These are phyloP conservation scores for Phytopythium litorale DNA, from an alignment of 352 stramenopile species.

Conservation along the genomic window DNA sequence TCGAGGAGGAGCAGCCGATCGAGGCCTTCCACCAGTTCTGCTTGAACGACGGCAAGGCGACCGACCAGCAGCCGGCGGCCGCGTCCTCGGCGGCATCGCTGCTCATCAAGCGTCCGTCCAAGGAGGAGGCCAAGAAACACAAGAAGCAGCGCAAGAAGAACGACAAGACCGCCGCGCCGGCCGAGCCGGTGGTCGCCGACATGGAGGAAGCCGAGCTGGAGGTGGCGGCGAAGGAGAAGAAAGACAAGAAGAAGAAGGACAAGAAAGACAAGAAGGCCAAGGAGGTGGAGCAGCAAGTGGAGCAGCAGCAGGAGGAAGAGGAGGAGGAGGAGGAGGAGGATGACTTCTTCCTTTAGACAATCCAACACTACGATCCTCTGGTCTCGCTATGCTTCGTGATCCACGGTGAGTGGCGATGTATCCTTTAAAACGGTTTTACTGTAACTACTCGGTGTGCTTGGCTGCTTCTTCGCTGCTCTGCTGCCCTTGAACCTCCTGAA, in stretches of 20 bases:
- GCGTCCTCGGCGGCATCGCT: constrained; percentile 36
- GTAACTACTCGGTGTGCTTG: neutral
- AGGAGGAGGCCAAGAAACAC: constrained; percentile 68
- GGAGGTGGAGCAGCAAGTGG: constrained; percentile 10
- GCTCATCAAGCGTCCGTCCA: constrained; percentile 58
- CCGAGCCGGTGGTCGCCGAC: constrained; percentile 39
- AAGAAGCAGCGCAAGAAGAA: constrained; percentile 53
- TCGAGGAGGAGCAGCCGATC: constrained; percentile 47
- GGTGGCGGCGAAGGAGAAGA: constrained; percentile 13
- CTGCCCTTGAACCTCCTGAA: neutral
- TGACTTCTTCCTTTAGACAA: constrained; percentile 62
- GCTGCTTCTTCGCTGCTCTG: neutral
- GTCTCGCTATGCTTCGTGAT: no score
- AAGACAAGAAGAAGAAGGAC: constrained; percentile 18
- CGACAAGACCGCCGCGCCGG: constrained; percentile 27
- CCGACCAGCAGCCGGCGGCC: constrained; percentile 10
- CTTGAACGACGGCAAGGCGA: constrained; percentile 46
- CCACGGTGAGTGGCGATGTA: no score
- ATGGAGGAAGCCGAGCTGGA: constrained; percentile 23
- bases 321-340: constrained; percentile 40
- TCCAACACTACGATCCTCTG: no score
- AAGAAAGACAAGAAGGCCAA: constrained; percentile 41
- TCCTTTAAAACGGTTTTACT: constrained; percentile 9
- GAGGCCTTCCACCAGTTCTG: constrained; percentile 77
- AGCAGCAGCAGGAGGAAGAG: constrained; percentile 13